Conservation (phyloP, 768 basidiomycete species). For the Hydnum rufescens region DNA sequence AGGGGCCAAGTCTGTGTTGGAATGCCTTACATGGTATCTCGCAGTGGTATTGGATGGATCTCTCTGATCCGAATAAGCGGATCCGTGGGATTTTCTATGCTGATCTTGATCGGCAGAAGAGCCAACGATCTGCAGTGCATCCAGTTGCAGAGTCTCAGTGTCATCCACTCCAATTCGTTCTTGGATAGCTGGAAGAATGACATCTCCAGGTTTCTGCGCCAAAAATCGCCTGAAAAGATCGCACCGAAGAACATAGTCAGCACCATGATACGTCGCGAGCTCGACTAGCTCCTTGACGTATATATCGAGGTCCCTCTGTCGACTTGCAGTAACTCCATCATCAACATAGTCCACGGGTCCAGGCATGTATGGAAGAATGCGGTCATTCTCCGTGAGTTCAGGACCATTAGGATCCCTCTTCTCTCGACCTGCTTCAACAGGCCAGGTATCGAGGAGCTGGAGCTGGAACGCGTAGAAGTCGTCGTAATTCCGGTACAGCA, state of each 20-base stretch:
- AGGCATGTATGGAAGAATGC: slow-evolving; percentile 94
- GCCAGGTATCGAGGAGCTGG: slow-evolving; percentile 65
- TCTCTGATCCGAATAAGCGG: neutral
- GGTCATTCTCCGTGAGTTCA: slow-evolving; percentile 18
- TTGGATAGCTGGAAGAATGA: neutral
- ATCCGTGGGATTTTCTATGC: neutral
- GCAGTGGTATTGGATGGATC: neutral
- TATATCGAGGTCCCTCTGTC: slow-evolving; percentile 69
- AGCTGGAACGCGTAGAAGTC: slow-evolving; percentile 99
- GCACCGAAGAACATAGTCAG: slow-evolving; percentile 66
- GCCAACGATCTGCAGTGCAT: neutral
- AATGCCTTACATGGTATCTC: neutral
- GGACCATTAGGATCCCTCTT: slow-evolving; percentile 17
- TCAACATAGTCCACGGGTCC: slow-evolving; percentile 76
- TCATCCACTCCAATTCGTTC: neutral
- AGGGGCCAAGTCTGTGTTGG: neutral
- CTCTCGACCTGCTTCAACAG: slow-evolving; percentile 73
- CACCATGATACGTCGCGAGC: slow-evolving; percentile 35
- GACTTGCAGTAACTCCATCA: slow-evolving; percentile 57
- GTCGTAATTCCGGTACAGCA: slow-evolving; percentile 87
- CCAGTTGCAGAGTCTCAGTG: neutral
- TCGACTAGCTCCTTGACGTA: slow-evolving; percentile 69
- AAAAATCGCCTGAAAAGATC: slow-evolving; percentile 67
- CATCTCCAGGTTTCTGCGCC: slow-evolving; percentile 49
- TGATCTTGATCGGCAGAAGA: neutral